Evolutionary conservation across 306 rosid species (phyloP).

Genomic region (Prunus armeniaca): DNA sequence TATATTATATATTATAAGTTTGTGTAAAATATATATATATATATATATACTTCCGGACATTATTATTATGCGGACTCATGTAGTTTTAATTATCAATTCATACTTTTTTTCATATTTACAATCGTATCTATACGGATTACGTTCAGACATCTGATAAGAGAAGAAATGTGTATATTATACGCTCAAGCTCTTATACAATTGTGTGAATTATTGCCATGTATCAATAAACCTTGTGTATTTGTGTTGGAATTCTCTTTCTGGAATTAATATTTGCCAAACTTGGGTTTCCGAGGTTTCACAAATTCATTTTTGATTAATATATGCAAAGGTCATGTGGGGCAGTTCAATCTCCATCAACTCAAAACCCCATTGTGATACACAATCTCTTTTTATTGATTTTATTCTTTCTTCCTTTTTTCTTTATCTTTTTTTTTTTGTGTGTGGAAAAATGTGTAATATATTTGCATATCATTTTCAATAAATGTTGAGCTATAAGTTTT

Average conservation of each 20-base stretch:
- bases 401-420: background rate
- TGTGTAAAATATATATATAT: no score
- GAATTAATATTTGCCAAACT: background rate
- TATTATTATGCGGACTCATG: no score
- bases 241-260: background rate
- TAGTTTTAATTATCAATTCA: no score
- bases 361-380: background rate
- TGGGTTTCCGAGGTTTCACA: background rate
- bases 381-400: background rate
- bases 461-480: no score
- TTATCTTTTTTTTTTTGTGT: no score
- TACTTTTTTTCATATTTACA: no score
- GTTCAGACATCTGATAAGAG: no score
- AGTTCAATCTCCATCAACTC: background rate
- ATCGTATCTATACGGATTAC: no score
- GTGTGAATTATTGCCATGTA: background rate
- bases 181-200: background rate
- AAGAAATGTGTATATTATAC: background rate
- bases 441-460: no score
- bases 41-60: no score
- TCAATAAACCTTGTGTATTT: background rate
- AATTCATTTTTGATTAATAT: background rate
- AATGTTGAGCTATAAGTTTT: no score
- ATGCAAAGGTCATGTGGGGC: background rate
- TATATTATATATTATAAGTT: background rate